Base-by-base conservation (phyloP, 257 asterid genomes). In the Nicotiana paniculata region DNA sequence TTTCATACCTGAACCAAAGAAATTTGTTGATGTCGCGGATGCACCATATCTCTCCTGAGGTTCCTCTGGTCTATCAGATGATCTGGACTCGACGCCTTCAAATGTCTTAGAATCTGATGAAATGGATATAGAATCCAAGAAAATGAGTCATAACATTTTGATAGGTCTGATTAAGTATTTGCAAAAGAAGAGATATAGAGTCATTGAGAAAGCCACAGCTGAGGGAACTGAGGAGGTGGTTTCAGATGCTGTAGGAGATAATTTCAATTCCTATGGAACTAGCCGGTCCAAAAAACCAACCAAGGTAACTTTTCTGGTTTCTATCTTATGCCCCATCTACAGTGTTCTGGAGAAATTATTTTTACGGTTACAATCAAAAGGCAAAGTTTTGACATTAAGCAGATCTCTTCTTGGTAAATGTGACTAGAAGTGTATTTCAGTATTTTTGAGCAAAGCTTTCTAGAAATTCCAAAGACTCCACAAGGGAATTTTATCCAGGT, bases 181-280 rank as follows among this genome's bases (percentile, higher is more conserved):
- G 90, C 98, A 94, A 91, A 91, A 90, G 86, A 94, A 90, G 90
- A 90, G 99, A 89, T 90, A 85, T 62, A 81, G 88, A 82, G 87
- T 94, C 53, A 87, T 96, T 81, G 99, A 96, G 79, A 96, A 92
- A 88, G 99, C 99, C 82, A 91, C 99, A 26, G 93, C 98, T 15
- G 99, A 96, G 90, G 97, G 97, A 86, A 94, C 99, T 76, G 99
- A 94, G 86, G 99, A 96, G 90, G 97, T 90, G 76, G 99, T 96
- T 89, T 96, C 97, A 84, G 97, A 94, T 91, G 98, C 94, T 53
- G 97, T 96, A 30, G 97, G 98, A 83, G 90, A 90, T 85, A 90
- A 83, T 85, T 91, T 91, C 84, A 90, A 84, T 84, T 85, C 94
- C 82, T 96, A 93, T 83, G 93, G 94, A 59, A 88, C 86, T 86